Evolutionary conservation across 2,329 filamentous ascomycete genomes (phyloP).

Genomic region (Ascochyta koolunga): DNA sequence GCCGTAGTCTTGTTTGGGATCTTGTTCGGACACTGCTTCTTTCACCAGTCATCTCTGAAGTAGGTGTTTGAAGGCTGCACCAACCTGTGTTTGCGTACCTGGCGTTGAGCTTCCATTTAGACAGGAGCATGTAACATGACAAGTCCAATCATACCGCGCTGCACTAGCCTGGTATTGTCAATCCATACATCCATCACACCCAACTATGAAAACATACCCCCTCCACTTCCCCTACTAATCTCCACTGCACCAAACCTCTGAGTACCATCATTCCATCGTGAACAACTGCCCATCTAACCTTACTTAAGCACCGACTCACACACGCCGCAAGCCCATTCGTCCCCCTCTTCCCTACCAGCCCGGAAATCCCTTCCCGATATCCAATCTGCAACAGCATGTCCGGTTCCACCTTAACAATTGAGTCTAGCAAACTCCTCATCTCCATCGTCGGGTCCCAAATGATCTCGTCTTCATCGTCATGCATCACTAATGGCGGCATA

Average conservation of each 20-base stretch:
- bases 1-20: too few species aligned
- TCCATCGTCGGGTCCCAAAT: constrained; percentile 58
- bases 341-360: constrained; percentile 53
- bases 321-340: constrained; percentile 61
- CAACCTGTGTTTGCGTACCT: too few species aligned
- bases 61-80: too few species aligned
- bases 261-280: constrained; percentile 67
- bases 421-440: constrained; percentile 54
- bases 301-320: constrained; percentile 62
- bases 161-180: neutral
- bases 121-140: neutral
- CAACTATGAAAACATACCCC: constrained; percentile 8
- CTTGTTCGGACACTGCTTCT: too few species aligned
- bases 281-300: constrained; percentile 66
- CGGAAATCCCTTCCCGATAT: constrained; percentile 41
- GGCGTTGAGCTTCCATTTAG: neutral
- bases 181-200: neutral
- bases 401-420: constrained; percentile 49
- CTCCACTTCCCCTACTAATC: constrained; percentile 41
- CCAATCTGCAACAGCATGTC: constrained; percentile 41
- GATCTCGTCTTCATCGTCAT: constrained; percentile 54
- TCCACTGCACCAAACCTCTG: constrained; percentile 49
- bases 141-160: neutral
- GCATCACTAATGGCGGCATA: neutral
- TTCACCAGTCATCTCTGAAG: too few species aligned